Evolutionary conservation across 2,329 filamentous ascomycete genomes (phyloP).

Genomic region (Phaeosphaeria sp.): DNA sequence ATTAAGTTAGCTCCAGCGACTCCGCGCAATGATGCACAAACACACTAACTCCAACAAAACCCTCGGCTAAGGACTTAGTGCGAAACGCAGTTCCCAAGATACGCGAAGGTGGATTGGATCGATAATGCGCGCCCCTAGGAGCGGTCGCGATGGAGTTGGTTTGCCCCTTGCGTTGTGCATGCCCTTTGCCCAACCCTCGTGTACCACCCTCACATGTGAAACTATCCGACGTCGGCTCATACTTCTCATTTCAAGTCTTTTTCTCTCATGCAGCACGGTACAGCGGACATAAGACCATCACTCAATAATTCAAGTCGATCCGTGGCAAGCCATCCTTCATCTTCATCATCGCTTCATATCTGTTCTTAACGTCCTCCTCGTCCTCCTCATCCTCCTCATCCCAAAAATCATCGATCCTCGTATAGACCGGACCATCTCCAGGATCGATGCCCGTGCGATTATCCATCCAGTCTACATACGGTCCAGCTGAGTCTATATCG

Average conservation of each 20-base stretch:
- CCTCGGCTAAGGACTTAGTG: background rate
- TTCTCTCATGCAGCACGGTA: too few relatives aligned
- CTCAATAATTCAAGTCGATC: background rate
- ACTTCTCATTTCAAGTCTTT: too few relatives aligned
- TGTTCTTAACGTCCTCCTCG: background rate
- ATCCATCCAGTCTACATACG: conserved; percentile 3
- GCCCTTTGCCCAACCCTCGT: too few relatives aligned
- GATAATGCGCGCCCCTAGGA: background rate
- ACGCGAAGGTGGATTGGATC: background rate
- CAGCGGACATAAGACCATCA: too few relatives aligned
- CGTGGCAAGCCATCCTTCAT: background rate
- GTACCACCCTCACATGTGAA: too few relatives aligned
- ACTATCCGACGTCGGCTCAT: too few relatives aligned
- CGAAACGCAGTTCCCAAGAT: background rate
- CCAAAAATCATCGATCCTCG: background rate
- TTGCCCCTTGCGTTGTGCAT: too few relatives aligned
- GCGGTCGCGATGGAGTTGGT: too few relatives aligned
- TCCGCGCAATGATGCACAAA: background rate
- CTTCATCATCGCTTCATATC: background rate
- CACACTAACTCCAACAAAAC: background rate
- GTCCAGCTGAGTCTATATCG: conserved; percentile 2
- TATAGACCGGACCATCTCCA: background rate
- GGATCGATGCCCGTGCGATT: background rate
- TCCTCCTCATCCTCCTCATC: background rate
- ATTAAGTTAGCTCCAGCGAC: too few relatives aligned